Conservation (phyloP, 2,329 filamentous ascomycete species). For the Grosmannia penicillata region DNA sequence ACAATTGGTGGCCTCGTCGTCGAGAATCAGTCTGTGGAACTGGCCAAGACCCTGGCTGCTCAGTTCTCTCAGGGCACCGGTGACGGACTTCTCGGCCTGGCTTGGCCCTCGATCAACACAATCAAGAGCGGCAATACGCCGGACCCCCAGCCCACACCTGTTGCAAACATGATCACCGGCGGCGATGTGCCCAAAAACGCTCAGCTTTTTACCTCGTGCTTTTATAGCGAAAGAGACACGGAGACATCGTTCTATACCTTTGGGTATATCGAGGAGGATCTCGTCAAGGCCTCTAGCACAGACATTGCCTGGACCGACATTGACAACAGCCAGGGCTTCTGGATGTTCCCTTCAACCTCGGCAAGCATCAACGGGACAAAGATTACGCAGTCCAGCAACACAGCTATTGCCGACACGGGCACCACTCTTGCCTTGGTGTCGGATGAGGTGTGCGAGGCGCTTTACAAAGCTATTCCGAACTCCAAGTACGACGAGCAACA, state of each 20-base stretch:
- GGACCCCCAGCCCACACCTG: constrained; percentile 40
- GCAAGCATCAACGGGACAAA: constrained; percentile 41
- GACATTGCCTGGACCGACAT: constrained; percentile 43
- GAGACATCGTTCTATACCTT: constrained; percentile 55
- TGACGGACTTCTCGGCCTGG: constrained; percentile 54
- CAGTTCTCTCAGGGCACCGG: constrained; percentile 40
- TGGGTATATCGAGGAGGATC: constrained; percentile 53
- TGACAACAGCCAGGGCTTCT: constrained; percentile 52
- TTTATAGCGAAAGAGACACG: constrained; percentile 41
- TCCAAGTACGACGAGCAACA: constrained; percentile 37
- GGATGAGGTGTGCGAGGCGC: constrained; percentile 42
- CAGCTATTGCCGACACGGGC: constrained; percentile 57
- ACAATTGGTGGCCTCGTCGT: constrained; percentile 46
- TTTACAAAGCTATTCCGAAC: constrained; percentile 51
- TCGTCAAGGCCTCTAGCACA: constrained; percentile 35
- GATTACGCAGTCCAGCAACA: constrained; percentile 37
- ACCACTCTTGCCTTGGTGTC: constrained; percentile 53
- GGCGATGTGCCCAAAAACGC: constrained; percentile 28
- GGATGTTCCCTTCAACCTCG: constrained; percentile 46
- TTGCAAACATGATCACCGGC: constrained; percentile 53
- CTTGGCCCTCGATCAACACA: constrained; percentile 49
- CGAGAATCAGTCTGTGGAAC: constrained; percentile 47
- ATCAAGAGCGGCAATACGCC: constrained; percentile 27
- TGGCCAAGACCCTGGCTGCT: constrained; percentile 42
- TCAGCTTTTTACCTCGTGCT: constrained; percentile 49